Percentiles rank a stretch among this genome's conserved stretches.
Evolutionary conservation across 2,329 filamentous ascomycete genomes (phyloP).

Genomic region (Ceratocystis lukuohia): DNA sequence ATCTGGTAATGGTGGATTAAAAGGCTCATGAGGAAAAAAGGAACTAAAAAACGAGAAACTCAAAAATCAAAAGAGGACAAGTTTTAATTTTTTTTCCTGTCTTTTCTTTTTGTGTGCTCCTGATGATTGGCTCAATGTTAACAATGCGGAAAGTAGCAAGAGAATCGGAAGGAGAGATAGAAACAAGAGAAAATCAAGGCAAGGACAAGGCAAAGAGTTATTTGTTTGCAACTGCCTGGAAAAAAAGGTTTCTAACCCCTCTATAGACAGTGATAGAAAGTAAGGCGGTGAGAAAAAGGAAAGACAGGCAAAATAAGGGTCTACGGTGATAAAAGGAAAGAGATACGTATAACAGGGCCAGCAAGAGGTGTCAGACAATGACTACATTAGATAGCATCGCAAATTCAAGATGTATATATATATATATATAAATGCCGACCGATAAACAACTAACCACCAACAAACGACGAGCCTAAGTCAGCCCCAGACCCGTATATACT

Average conservation of each 20-base stretch:
- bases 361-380: too few species aligned
- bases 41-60: not conserved
- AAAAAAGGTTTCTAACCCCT: not conserved
- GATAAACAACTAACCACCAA: too few species aligned
- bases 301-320: not conserved
- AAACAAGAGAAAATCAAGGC: not conserved
- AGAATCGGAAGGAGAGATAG: not conserved
- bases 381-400: too few species aligned
- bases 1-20: not conserved
- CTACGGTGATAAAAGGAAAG: not conserved
- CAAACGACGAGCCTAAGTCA: not conserved
- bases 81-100: not conserved
- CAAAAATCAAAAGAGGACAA: not conserved
- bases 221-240: not conserved
- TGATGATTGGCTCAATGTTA: not conserved
- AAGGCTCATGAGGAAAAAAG: not conserved
- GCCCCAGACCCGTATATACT: not conserved
- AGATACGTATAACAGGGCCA: not conserved
- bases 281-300: not conserved
- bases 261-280: not conserved
- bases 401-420: too few species aligned
- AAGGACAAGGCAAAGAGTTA: not conserved
- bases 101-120: not conserved
- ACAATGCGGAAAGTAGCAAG: too few species aligned
- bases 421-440: too few species aligned